Evolutionary conservation across 1,139 yeast genomes (phyloP).

Genomic region (Saccharomyces uvarum): DNA sequence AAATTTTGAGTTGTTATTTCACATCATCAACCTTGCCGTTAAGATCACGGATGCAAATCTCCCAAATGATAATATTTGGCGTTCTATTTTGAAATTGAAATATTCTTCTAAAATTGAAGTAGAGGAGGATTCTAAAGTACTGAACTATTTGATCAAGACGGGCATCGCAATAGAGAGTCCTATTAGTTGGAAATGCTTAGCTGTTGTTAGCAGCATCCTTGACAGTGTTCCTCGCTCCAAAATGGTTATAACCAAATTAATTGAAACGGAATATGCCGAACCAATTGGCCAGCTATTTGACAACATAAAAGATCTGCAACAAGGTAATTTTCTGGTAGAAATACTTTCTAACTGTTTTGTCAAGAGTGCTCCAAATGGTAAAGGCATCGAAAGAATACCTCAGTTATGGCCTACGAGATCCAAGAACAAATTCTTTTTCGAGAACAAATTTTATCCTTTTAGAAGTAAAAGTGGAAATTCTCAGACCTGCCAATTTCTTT

Average conservation of each 20-base stretch:
- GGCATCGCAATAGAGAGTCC: conserved; percentile 10
- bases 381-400: conserved; percentile 14
- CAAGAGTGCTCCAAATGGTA: conserved; percentile 9
- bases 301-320: conserved; percentile 16
- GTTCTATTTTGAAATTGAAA: conserved; percentile 8
- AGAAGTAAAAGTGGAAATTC: conserved; percentile 7
- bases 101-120: conserved; percentile 9
- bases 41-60: background rate
- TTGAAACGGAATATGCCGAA: conserved; percentile 10
- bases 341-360: conserved; percentile 18
- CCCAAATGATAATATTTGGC: background rate
- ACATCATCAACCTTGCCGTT: background rate
- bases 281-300: conserved; percentile 17
- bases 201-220: conserved; percentile 12
- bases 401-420: conserved; percentile 14
- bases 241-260: conserved; percentile 9
- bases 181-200: conserved; percentile 19
- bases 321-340: conserved; percentile 16
- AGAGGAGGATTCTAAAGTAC: conserved; percentile 6
- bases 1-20: background rate
- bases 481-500: background rate
- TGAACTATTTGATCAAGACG: conserved; percentile 10
- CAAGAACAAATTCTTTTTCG: conserved; percentile 14
- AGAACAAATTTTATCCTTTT: conserved; percentile 14
- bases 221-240: conserved; percentile 10